Percentiles rank a stretch among this genome's conserved stretches.
These are phyloP conservation scores for Xanthoconium stramineum DNA, from an alignment of 768 basidiomycete genomes.

Conservation along the genomic window DNA sequence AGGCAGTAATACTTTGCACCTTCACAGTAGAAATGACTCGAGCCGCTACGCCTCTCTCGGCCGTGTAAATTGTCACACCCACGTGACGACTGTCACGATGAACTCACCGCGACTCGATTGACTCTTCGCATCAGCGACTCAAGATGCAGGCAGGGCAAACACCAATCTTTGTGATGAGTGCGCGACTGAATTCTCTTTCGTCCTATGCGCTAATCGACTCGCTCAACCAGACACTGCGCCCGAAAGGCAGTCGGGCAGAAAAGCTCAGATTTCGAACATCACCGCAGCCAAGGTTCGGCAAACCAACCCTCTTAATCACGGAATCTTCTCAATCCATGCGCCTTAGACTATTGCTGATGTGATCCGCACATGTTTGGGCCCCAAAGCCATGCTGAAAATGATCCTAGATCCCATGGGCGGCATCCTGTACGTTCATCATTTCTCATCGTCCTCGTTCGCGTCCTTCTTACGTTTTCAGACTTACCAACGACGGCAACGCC, in stretches of 20 bases:
- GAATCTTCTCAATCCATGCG: neutral
- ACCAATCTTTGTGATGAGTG: slow-evolving; percentile 84
- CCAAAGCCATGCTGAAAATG: slow-evolving; percentile 99
- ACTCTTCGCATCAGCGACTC: neutral
- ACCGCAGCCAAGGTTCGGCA: slow-evolving; percentile 85
- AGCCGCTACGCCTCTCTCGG: no score
- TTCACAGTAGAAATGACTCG: no score
- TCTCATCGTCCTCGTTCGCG: neutral
- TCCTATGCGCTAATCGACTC: neutral
- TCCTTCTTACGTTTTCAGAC: slow-evolving; percentile 40
- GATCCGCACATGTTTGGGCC: slow-evolving; percentile 94
- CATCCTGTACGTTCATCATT: slow-evolving; percentile 64
- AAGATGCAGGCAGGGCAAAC: slow-evolving; percentile 50
- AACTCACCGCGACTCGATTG: no score
- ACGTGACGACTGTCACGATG: no score
- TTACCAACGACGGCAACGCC: slow-evolving; percentile 99
- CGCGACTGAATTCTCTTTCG: slow-evolving; percentile 16
- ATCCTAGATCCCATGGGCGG: slow-evolving; percentile 99
- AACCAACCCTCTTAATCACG: no score
- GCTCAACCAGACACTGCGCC: slow-evolving; percentile 75
- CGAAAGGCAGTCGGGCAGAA: slow-evolving; percentile 89
- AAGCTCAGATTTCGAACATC: slow-evolving; percentile 96
- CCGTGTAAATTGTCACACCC: no score
- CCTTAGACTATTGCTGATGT: slow-evolving; percentile 93
- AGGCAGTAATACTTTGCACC: no score